Evolutionary conservation across 2,329 filamentous ascomycete genomes (phyloP).

Genomic region (Cercospora zeae-maydis): DNA sequence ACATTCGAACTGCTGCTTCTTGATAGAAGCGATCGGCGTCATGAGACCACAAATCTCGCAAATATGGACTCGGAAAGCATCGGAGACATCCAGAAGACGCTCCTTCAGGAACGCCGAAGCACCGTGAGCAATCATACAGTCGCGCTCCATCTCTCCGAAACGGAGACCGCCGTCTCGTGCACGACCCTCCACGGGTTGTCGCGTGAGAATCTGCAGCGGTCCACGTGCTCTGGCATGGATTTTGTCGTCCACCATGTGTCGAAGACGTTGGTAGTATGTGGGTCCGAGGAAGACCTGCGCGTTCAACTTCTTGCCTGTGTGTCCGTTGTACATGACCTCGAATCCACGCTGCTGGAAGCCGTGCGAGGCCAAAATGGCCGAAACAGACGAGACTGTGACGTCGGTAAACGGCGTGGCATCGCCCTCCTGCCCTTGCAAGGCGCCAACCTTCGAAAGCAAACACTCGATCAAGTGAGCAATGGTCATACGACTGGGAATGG

Average conservation of each 20-base stretch:
- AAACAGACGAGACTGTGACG: conserved; percentile 92
- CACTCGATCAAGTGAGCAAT: conserved; percentile 99
- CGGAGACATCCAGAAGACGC: conserved; percentile 92
- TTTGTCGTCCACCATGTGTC: conserved; percentile 99
- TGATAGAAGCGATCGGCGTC: conserved; percentile 97
- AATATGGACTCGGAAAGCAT: conserved; percentile 96
- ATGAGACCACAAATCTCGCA: conserved; percentile 98
- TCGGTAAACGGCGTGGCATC: conserved; percentile 98
- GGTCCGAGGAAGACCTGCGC: conserved; percentile 96
- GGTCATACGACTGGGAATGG: conserved; percentile 99
- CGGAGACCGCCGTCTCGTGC: conserved; percentile 95
- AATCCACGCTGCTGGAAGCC: conserved; percentile 97
- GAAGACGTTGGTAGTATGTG: conserved; percentile 96
- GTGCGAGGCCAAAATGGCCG: conserved; percentile 76
- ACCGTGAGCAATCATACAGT: conserved; percentile 99
- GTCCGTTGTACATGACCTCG: conserved; percentile 97
- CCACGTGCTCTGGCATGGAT: conserved; percentile 98
- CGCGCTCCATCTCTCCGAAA: conserved; percentile 99
- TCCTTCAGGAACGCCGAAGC: conserved; percentile 97
- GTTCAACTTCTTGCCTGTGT: conserved; percentile 89
- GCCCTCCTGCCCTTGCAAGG: conserved; percentile 89
- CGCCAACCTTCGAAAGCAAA: conserved; percentile 91
- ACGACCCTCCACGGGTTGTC: conserved; percentile 97
- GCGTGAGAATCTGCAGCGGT: conserved; percentile 92
- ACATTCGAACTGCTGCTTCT: conserved; percentile 94